Conservation (phyloP, 305 asterid genomes). For the Fraxinus platypoda region DNA sequence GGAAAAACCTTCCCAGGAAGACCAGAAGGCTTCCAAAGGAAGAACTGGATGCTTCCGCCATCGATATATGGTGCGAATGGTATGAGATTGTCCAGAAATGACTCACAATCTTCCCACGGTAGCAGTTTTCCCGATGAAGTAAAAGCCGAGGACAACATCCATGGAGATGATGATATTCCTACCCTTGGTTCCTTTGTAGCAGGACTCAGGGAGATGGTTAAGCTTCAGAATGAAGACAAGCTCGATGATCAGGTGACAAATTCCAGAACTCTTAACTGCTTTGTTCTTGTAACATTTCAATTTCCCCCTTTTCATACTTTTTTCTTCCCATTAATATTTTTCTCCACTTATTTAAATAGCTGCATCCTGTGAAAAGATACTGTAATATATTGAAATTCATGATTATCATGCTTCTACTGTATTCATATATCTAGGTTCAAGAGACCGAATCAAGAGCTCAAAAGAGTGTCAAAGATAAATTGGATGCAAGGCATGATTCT, state of each 20-base stretch:
- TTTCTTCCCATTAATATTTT: neutral
- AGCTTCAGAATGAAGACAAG: conserved; percentile 50
- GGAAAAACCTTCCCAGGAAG: conserved; percentile 59
- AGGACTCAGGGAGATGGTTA: conserved; percentile 84
- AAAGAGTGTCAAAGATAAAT: conserved; percentile 43
- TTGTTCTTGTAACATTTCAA: neutral
- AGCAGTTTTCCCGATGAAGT: conserved; percentile 55
- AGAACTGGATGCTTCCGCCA: conserved; percentile 84
- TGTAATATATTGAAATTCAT: neutral
- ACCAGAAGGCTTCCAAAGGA: conserved; percentile 57
- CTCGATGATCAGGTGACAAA: conserved; percentile 45
- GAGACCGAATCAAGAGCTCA: conserved; percentile 33
- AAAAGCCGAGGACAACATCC: conserved; percentile 35
- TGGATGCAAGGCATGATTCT: conserved; percentile 41
- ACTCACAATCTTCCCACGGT: conserved; percentile 65
- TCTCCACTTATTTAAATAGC: neutral
- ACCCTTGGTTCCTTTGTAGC: conserved; percentile 87
- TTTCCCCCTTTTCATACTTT: neutral
- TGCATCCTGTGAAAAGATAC: neutral
- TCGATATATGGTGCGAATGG: conserved; percentile 51
- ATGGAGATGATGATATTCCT: conserved; percentile 76
- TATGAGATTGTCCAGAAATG: conserved; percentile 46
- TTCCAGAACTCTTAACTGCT: conserved; percentile 13
- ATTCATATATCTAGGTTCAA: conserved; percentile 33
- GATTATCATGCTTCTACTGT: neutral